Base-by-base conservation (phyloP, 805 yeast species). In the Candida insectorum region DNA sequence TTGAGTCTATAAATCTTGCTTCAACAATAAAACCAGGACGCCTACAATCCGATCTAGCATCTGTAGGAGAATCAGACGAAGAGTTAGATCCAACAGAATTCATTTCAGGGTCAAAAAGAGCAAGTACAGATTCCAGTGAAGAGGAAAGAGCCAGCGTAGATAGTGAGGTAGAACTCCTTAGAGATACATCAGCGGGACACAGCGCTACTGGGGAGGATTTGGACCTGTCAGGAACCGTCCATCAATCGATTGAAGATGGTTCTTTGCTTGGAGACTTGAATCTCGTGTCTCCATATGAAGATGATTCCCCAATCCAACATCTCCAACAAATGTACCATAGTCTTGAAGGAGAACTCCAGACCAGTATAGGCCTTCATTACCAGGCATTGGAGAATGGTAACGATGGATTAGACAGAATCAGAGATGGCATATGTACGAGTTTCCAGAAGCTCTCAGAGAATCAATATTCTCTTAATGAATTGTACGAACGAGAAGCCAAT, bases 381-480 rank as follows among this genome's bases (percentile, higher is more conserved):
- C 36, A 18, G 20, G 53, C 51, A 22, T 44, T 71, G 10, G 38
- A 44, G 7, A 37, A 45, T 3, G 75, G 75, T 1, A 60, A 61
- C 41, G 51, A 46, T 12, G 51, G 54, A 28, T 49, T 71, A 15
- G 32, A 45, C 13, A 41, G 48, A 10, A 44, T 52, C 2, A 41
- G 77, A 37, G 37, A 30, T 4, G 41, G 44, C 38, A 50, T 71
- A 2, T 22, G 54, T 4, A 47, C 45, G 12, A 38, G 49, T 30
- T 53, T 66, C 33, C 56, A 51, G 29, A 66, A 65, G 36, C 40
- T 74, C n/a, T 58, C 68, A 6, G 71, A 69, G 32, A 59, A 58
- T 34, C 60, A 64, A 37, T 61, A 62, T 32, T 64, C 75, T 5
- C 59, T 73, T 45, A 55, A 58, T 34, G 80, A 75, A 45, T 51